phyloP scores from a whole-genome alignment of 2,329 filamentous ascomycete species.

The Tolypocladium pustulatum region DNA sequence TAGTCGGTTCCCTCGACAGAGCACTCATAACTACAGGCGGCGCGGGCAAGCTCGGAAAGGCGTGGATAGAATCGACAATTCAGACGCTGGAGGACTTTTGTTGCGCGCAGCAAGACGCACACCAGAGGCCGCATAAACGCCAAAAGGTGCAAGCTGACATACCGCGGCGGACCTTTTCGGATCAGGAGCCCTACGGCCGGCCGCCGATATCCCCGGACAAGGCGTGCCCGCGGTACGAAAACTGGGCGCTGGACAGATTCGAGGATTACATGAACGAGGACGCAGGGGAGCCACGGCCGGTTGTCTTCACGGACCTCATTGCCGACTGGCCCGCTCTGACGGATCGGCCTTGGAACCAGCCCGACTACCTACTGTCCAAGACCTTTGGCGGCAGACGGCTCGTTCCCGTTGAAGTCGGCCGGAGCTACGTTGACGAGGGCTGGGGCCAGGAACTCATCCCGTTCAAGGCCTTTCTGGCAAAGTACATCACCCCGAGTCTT shows the following conservation, averaged over 20 bases:
- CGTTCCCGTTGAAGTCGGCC: slow-evolving; percentile 76
- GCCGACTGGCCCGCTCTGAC: slow-evolving; percentile 66
- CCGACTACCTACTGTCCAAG: slow-evolving; percentile 59
- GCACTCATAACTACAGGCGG: slow-evolving; percentile 67
- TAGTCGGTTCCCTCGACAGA: slow-evolving; percentile 62
- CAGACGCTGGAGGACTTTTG: slow-evolving; percentile 25
- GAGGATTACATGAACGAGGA: slow-evolving; percentile 46
- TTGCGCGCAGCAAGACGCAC: slow-evolving; percentile 2
- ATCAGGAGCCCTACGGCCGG: slow-evolving; percentile 16
- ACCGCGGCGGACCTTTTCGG: slow-evolving; percentile 11
- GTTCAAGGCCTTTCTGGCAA: slow-evolving; percentile 59
- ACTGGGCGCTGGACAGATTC: slow-evolving; percentile 48
- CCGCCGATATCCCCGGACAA: slow-evolving; percentile 12
- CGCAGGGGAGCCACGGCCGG: slow-evolving; percentile 37
- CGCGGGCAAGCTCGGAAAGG: slow-evolving; percentile 38
- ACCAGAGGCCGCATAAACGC: slow-evolving; percentile 12
- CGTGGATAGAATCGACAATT: slow-evolving; percentile 42
- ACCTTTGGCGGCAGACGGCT: slow-evolving; percentile 71
- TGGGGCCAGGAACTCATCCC: slow-evolving; percentile 77
- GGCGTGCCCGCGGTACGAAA: slow-evolving; percentile 17
- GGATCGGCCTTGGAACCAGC: slow-evolving; percentile 58
- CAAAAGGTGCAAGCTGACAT: background rate
- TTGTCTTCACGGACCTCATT: slow-evolving; percentile 59
- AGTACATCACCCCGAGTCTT: slow-evolving; percentile 37
- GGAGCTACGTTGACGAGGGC: slow-evolving; percentile 74